A percentile compares a stretch with the other conserved stretches of the same genome.
Evolutionary conservation across 2,329 filamentous ascomycete species (phyloP).

Genomic region (Fusarium buharicum): DNA sequence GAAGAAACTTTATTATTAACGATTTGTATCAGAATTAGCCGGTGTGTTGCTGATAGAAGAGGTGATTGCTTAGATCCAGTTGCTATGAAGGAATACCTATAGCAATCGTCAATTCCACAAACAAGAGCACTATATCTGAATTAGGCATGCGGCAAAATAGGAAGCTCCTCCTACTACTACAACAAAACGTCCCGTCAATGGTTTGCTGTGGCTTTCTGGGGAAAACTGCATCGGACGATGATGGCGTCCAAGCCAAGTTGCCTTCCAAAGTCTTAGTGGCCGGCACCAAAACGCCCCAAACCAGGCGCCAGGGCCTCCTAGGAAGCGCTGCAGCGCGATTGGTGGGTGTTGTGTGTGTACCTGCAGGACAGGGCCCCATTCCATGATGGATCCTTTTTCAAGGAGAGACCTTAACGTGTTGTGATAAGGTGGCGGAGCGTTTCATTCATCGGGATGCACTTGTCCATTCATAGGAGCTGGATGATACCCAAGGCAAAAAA

Average conservation of each 20-base stretch:
- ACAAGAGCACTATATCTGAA: background rate
- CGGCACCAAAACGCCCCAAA: conserved; percentile 12
- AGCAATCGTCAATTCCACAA: background rate
- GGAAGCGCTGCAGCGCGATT: conserved; percentile 34
- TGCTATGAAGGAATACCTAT: too few relatives aligned
- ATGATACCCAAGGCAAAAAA: conserved; percentile 28
- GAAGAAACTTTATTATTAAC: conserved; percentile 4
- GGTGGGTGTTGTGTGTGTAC: conserved; percentile 37
- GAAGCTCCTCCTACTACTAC: background rate
- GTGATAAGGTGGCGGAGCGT: conserved; percentile 45
- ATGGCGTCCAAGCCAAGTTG: conserved; percentile 12
- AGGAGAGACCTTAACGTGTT: conserved; percentile 30
- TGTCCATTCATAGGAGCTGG: conserved; percentile 28
- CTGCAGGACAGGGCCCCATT: conserved; percentile 33
- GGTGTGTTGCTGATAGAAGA: background rate
- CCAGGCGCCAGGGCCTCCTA: conserved; percentile 1
- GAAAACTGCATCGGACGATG: conserved; percentile 5
- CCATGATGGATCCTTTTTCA: background rate
- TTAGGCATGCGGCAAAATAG: background rate
- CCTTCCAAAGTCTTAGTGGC: conserved; percentile 8
- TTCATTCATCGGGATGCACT: conserved; percentile 40
- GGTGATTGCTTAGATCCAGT: background rate
- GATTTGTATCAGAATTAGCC: background rate
- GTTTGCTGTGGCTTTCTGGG: conserved; percentile 31
- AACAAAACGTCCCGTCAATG: conserved; percentile 6